A percentile compares a stretch with the other conserved stretches of the same genome.
Conservation (phyloP, 768 basidiomycete species). For the Tubosaeta sp. region DNA sequence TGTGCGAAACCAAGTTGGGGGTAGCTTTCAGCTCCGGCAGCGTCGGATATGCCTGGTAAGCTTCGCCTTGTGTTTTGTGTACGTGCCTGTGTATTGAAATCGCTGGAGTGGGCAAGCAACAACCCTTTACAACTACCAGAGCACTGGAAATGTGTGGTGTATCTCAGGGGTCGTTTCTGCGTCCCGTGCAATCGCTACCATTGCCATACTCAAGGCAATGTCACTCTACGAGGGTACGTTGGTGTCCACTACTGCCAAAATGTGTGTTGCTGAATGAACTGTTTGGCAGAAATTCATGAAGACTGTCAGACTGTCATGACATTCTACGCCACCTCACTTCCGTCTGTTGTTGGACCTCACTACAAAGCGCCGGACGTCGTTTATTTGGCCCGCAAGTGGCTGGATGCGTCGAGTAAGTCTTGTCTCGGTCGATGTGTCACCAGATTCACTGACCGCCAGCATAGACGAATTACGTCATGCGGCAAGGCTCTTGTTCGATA, state of each 20-base stretch:
- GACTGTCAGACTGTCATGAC: slow-evolving; percentile 69
- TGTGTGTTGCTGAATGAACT: background rate
- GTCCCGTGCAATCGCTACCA: slow-evolving; percentile 60
- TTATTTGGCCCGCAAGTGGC: slow-evolving; percentile 71
- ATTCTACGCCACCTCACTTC: slow-evolving; percentile 76
- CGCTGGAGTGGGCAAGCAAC: slow-evolving; percentile 28
- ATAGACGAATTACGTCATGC: slow-evolving; percentile 74
- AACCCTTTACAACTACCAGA: slow-evolving; percentile 37
- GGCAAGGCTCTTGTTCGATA: slow-evolving; percentile 73
- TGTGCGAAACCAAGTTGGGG: slow-evolving; percentile 58
- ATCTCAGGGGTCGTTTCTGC: slow-evolving; percentile 70
- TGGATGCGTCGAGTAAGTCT: slow-evolving; percentile 63
- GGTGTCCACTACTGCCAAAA: background rate
- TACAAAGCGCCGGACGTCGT: slow-evolving; percentile 70
- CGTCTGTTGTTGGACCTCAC: slow-evolving; percentile 50
- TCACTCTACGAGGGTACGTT: slow-evolving; percentile 65
- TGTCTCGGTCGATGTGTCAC: background rate
- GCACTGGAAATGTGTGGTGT: slow-evolving; percentile 57
- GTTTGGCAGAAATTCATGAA: slow-evolving; percentile 55
- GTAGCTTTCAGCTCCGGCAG: slow-evolving; percentile 37
- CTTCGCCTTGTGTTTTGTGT: background rate
- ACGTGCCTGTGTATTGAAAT: background rate
- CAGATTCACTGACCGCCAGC: slow-evolving; percentile 6
- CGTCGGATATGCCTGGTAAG: slow-evolving; percentile 51
- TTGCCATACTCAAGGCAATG: slow-evolving; percentile 64